Conservation (phyloP, 2,329 filamentous ascomycete genomes). For the Pyrenophora graminea region DNA sequence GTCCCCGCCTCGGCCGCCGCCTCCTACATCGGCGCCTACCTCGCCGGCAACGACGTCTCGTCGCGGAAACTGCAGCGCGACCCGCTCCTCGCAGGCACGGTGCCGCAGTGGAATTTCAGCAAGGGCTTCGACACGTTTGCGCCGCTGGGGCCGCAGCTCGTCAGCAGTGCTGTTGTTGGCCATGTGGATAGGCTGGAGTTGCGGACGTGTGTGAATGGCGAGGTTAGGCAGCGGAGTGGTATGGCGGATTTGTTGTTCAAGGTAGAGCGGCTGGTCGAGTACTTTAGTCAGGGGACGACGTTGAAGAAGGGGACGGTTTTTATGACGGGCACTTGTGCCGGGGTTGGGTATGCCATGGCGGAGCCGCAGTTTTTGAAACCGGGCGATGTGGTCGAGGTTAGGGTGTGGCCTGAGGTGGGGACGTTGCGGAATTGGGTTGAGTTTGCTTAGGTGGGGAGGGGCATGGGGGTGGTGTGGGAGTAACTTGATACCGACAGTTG, state of each 20-base stretch:
- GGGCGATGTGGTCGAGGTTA: slow-evolving; percentile 42
- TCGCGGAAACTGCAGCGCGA: slow-evolving; percentile 59
- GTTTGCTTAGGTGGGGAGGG: slow-evolving; percentile 22
- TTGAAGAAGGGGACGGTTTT: slow-evolving; percentile 55
- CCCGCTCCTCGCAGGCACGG: slow-evolving; percentile 53
- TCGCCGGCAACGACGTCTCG: slow-evolving; percentile 60
- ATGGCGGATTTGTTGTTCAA: slow-evolving; percentile 56
- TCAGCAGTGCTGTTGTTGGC: slow-evolving; percentile 51
- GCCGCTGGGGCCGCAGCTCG: slow-evolving; percentile 58
- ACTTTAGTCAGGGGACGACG: slow-evolving; percentile 52
- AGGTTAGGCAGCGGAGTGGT: slow-evolving; percentile 53
- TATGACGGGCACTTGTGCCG: slow-evolving; percentile 54
- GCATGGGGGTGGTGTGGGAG: too few species aligned
- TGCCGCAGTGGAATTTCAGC: slow-evolving; percentile 62
- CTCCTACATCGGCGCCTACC: slow-evolving; percentile 59
- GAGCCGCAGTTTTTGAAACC: slow-evolving; percentile 43
- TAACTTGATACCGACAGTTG: too few species aligned
- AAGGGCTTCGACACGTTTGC: slow-evolving; percentile 63
- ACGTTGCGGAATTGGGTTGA: slow-evolving; percentile 41
- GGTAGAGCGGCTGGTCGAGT: slow-evolving; percentile 52
- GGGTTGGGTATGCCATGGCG: slow-evolving; percentile 51
- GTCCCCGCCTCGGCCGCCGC: slow-evolving; percentile 52
- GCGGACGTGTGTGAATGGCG: slow-evolving; percentile 54
- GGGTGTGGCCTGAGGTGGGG: slow-evolving; percentile 34
- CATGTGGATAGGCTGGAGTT: slow-evolving; percentile 49